phyloP scores from a whole-genome alignment of 148 eudicot genomes.

The Talinum fruticosum region DNA sequence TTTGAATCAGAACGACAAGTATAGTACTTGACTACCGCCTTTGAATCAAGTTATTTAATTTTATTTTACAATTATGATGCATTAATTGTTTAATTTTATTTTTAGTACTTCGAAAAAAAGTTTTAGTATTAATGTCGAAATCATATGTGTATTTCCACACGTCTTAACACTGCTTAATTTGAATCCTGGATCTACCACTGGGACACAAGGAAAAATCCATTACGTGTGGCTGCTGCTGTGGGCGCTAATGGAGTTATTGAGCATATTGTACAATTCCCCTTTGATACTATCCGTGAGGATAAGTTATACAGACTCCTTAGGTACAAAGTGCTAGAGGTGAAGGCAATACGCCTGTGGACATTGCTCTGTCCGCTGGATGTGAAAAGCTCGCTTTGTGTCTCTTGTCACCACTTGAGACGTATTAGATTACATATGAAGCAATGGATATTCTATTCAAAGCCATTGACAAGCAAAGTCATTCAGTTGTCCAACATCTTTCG shows the following conservation, averaged over 20 bases:
- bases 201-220: neutral
- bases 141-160: too few relatives aligned
- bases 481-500: neutral
- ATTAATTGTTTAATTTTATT: too few relatives aligned
- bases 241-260: neutral
- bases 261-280: neutral
- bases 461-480: neutral
- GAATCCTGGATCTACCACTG: too few relatives aligned
- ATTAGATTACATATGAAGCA: too few relatives aligned
- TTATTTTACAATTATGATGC: too few relatives aligned
- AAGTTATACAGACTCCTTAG: too few relatives aligned
- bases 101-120: too few relatives aligned
- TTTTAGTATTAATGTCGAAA: too few relatives aligned
- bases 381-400: neutral
- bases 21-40: too few relatives aligned
- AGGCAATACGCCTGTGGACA: neutral
- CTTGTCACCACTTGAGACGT: neutral
- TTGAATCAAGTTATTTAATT: too few relatives aligned
- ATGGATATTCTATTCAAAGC: neutral
- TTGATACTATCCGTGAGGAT: neutral
- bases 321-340: too few relatives aligned
- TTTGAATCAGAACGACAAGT: too few relatives aligned
- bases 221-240: neutral
- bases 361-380: neutral
- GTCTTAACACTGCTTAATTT: neutral